Evolutionary conservation across 345 rosid genomes (phyloP).

Genomic region (Brassica juncea): DNA sequence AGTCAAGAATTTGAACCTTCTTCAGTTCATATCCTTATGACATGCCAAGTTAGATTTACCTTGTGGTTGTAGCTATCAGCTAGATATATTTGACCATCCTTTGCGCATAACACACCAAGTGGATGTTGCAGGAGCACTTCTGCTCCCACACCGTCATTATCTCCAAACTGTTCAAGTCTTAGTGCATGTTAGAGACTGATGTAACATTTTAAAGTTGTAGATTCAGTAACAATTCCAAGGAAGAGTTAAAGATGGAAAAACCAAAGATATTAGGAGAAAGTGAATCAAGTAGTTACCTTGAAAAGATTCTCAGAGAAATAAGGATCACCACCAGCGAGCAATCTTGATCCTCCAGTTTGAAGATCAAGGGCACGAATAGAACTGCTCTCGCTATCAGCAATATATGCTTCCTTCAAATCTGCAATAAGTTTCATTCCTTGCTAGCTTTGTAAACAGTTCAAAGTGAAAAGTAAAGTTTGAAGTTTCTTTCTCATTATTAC

Average conservation of each 20-base stretch:
- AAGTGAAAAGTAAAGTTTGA: neutral
- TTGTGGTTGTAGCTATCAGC: slow-evolving; percentile 96
- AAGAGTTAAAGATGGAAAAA: neutral
- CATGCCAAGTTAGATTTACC: slow-evolving; percentile 41
- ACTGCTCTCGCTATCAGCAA: slow-evolving; percentile 98
- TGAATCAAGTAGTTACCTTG: slow-evolving; percentile 49
- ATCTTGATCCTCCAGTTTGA: slow-evolving; percentile 83
- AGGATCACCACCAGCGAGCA: slow-evolving; percentile 87
- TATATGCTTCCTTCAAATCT: slow-evolving; percentile 70
- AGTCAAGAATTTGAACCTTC: neutral
- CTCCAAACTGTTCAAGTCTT: slow-evolving; percentile 70
- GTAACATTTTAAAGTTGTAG: slow-evolving; percentile 10
- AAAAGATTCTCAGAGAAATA: slow-evolving; percentile 81
- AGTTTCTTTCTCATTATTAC: slow-evolving; percentile 47
- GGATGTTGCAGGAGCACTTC: slow-evolving; percentile 98
- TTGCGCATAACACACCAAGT: slow-evolving; percentile 72
- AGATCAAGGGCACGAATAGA: slow-evolving; percentile 85
- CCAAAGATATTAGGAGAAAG: neutral
- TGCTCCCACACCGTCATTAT: slow-evolving; percentile 81
- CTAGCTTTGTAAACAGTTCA: neutral
- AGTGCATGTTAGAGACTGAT: slow-evolving; percentile 17
- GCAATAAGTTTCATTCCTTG: neutral
- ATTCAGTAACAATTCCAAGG: neutral
- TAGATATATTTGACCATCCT: slow-evolving; percentile 70
- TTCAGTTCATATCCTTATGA: neutral